Evolutionary conservation across 2,329 filamentous ascomycete species (phyloP).

Genomic region (Colletotrichum tropicale): DNA sequence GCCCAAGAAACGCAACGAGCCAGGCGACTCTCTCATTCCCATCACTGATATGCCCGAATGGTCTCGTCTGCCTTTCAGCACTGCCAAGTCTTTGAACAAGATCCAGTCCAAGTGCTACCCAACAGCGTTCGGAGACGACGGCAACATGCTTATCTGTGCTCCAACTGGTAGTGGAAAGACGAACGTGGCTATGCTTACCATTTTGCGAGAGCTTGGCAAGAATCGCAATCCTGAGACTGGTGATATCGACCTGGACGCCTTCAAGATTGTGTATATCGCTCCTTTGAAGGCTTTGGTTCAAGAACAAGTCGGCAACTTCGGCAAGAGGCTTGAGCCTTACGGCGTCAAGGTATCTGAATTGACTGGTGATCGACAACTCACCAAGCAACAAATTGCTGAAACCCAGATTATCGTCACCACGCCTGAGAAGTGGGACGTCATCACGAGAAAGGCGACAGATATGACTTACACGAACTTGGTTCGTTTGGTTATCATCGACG

Average conservation of each 20-base stretch:
- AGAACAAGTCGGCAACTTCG: conserved; percentile 98
- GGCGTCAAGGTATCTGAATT: conserved; percentile 94
- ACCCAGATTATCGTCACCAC: conserved; percentile 98
- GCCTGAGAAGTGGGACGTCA: conserved; percentile 99
- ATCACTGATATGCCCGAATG: conserved; percentile 91
- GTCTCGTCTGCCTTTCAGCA: conserved; percentile 86
- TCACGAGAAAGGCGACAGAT: conserved; percentile 96
- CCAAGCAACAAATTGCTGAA: conserved; percentile 97
- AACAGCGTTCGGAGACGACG: conserved; percentile 89
- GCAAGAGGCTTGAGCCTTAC: conserved; percentile 86
- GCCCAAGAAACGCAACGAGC: conserved; percentile 85
- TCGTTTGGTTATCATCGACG: conserved; percentile 93
- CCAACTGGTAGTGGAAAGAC: conserved; percentile 98
- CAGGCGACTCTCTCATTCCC: conserved; percentile 80
- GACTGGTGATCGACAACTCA: conserved; percentile 96
- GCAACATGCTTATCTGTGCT: conserved; percentile 97
- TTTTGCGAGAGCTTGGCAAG: conserved; percentile 95
- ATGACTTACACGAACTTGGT: conserved; percentile 98
- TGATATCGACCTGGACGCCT: conserved; percentile 93
- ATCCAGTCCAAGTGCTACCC: conserved; percentile 95
- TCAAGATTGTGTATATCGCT: conserved; percentile 98
- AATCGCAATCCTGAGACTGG: conserved; percentile 87
- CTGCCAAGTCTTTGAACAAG: conserved; percentile 86
- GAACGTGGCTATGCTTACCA: conserved; percentile 97
- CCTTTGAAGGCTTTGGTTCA: conserved; percentile 95